These are phyloP conservation scores for Ambrosia trifida DNA, from an alignment of 129 eudicot species.

Conservation along the genomic window DNA sequence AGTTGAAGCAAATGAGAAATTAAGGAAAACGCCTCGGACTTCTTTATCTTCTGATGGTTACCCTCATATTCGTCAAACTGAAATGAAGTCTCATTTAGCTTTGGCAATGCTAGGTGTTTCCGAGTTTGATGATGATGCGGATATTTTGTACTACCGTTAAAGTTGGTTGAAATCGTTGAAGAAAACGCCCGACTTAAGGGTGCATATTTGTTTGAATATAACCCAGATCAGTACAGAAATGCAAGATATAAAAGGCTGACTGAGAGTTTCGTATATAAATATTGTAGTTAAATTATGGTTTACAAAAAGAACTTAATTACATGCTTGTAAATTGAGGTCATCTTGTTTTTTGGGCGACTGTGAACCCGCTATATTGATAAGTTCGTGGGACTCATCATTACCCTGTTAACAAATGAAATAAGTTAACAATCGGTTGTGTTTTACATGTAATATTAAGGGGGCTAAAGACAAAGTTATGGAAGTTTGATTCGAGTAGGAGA, in stretches of 20 bases:
- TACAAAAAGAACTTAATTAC: slow-evolving; percentile 26
- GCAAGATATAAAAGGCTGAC: slow-evolving; percentile 21
- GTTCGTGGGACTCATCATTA: too few relatives aligned
- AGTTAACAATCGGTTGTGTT: too few relatives aligned
- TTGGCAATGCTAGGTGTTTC: slow-evolving; percentile 91
- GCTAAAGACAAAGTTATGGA: too few relatives aligned
- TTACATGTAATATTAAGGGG: too few relatives aligned
- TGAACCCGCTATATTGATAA: too few relatives aligned
- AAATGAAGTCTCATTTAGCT: slow-evolving; percentile 80
- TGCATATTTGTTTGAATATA: slow-evolving; percentile 29
- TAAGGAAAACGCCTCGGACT: slow-evolving; percentile 30
- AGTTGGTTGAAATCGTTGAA: too few relatives aligned
- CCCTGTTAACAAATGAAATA: too few relatives aligned
- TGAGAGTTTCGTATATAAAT: slow-evolving; percentile 36
- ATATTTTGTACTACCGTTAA: slow-evolving; percentile 52
- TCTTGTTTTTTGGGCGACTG: too few relatives aligned
- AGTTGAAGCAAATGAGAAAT: slow-evolving; percentile 34
- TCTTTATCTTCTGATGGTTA: slow-evolving; percentile 44
- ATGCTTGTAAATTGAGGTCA: slow-evolving; percentile 15
- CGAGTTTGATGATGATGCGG: slow-evolving; percentile 67
- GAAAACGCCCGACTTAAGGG: too few relatives aligned
- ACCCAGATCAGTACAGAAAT: slow-evolving; percentile 32
- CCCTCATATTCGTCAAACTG: slow-evolving; percentile 57
- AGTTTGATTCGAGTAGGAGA: too few relatives aligned
- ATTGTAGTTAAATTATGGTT: slow-evolving; percentile 31